A percentile compares a stretch with the other conserved stretches of the same genome.
These are phyloP conservation scores for Pogostemon cablin DNA, from an alignment of 257 asterid genomes.

Conservation along the genomic window DNA sequence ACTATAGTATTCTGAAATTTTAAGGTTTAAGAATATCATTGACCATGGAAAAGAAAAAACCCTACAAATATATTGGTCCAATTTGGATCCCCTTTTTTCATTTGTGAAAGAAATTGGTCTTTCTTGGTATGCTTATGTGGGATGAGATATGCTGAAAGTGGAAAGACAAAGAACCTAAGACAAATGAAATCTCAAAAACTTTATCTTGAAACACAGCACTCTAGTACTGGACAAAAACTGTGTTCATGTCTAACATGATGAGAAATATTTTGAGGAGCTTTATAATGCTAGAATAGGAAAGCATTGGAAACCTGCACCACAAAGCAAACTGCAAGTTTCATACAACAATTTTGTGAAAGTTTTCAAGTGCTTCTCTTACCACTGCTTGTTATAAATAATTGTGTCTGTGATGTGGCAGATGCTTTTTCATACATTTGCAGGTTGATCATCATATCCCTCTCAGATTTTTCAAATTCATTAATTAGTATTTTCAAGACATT, in stretches of 20 bases:
- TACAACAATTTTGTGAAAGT: slow-evolving; percentile 49
- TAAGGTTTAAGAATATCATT: neutral
- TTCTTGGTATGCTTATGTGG: no score
- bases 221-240: slow-evolving; percentile 21
- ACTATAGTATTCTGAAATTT: neutral
- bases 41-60: neutral
- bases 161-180: slow-evolving; percentile 39
- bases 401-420: slow-evolving; percentile 33
- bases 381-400: slow-evolving; percentile 29
- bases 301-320: slow-evolving; percentile 43
- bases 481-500: neutral
- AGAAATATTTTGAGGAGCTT: slow-evolving; percentile 26
- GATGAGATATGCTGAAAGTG: slow-evolving; percentile 17
- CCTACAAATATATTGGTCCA: neutral
- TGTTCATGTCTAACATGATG: slow-evolving; percentile 25
- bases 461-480: neutral
- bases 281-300: slow-evolving; percentile 41
- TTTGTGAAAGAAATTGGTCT: no score
- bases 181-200: slow-evolving; percentile 24
- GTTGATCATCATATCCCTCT: no score
- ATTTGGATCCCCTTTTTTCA: neutral
- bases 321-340: slow-evolving; percentile 38
- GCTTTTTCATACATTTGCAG: neutral
- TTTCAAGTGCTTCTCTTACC: slow-evolving; percentile 25
- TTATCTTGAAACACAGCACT: slow-evolving; percentile 30